Percentiles rank a stretch among this genome's conserved stretches.
Conservation (phyloP, 148 eudicot genomes). For the Persicaria maculosa region DNA sequence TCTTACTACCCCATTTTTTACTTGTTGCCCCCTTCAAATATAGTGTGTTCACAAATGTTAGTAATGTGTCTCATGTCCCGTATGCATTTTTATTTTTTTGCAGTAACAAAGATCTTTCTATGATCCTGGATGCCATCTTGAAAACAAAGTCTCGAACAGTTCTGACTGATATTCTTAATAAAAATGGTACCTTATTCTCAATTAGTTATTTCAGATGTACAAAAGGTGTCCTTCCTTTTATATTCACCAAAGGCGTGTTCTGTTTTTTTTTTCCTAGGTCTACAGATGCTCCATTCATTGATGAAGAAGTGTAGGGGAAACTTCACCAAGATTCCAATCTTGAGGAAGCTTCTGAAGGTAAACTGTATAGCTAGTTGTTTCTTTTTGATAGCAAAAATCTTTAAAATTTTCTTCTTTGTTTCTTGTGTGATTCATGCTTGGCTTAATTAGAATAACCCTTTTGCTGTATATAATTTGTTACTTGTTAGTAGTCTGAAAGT, state of each 20-base stretch:
- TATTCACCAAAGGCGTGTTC: background rate
- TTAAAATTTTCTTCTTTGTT: background rate
- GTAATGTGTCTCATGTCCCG: conserved; percentile 6
- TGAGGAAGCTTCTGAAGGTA: conserved; percentile 94
- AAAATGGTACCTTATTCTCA: conserved; percentile 51
- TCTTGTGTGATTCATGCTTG: background rate
- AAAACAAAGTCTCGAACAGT: conserved; percentile 80
- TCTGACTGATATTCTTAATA: conserved; percentile 70
- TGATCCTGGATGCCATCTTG: conserved; percentile 90
- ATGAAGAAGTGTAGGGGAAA: conserved; percentile 71
- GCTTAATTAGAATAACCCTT: background rate
- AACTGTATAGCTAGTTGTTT: conserved; percentile 3
- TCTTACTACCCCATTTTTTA: background rate
- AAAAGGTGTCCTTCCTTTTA: background rate
- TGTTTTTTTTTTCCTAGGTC: conserved; percentile 39
- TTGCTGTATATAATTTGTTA: background rate
- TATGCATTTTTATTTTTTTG: conserved; percentile 7
- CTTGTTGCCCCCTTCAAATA: background rate
- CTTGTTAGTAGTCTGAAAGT: background rate
- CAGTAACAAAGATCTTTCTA: conserved; percentile 94
- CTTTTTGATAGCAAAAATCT: background rate
- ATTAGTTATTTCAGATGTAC: background rate
- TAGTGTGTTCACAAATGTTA: background rate
- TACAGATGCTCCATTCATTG: conserved; percentile 94
- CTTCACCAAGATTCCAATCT: conserved; percentile 75